These are phyloP conservation scores for Ganoderma lucidum DNA, from an alignment of 1,284 basidiomycete species.

Conservation along the genomic window DNA sequence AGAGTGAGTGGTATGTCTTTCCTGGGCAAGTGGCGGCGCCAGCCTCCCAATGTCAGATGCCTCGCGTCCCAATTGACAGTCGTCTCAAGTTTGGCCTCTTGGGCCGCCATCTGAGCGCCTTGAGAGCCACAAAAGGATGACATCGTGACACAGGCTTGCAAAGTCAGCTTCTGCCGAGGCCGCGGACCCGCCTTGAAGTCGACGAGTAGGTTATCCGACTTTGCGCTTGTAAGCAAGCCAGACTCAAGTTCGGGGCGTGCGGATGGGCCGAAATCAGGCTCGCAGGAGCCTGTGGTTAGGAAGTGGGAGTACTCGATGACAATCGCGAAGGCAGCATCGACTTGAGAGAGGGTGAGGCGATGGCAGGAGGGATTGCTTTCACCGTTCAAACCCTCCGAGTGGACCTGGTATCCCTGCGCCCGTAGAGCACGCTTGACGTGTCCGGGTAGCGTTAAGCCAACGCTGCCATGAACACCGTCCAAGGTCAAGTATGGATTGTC, in stretches of 20 bases:
- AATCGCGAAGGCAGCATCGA: not conserved
- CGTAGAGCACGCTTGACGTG: conserved; percentile 1
- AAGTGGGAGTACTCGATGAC: not conserved
- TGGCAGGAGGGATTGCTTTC: not conserved
- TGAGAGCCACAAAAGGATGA: not conserved
- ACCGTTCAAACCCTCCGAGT: not conserved
- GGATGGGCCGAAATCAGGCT: not conserved
- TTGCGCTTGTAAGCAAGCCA: not conserved
- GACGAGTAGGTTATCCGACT: not conserved
- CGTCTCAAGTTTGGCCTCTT: not conserved
- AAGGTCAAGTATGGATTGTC: not conserved
- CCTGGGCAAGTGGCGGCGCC: not conserved
- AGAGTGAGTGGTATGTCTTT: not conserved
- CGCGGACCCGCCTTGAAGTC: not conserved
- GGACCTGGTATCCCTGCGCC: not conserved
- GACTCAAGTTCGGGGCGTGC: not conserved
- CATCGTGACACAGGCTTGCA: not conserved
- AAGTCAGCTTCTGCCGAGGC: not conserved
- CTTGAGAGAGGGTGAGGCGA: not conserved
- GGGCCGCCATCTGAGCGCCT: not conserved
- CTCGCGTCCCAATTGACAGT: not conserved
- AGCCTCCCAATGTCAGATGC: not conserved
- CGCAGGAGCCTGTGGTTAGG: not conserved
- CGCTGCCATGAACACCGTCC: not conserved
- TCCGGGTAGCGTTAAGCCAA: not conserved